A percentile compares a stretch with the other conserved stretches of the same genome.
Conservation (phyloP, 1,139 yeast species). For the Lodderomyces parapsilosis region DNA sequence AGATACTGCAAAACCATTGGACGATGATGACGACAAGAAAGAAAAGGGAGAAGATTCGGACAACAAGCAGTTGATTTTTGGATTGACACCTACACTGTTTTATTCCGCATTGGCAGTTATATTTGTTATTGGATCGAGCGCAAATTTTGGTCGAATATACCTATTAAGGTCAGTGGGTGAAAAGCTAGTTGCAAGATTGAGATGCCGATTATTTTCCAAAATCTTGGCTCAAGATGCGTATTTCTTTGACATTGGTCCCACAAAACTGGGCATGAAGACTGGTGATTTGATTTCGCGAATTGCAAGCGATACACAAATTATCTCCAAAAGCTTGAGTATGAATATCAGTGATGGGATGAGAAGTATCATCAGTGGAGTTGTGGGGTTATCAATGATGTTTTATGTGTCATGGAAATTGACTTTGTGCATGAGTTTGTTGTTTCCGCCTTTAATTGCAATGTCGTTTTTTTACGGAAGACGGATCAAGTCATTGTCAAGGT, state of each 20-base stretch:
- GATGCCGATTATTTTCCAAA: conserved; percentile 73
- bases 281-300: conserved; percentile 91
- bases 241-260: conserved; percentile 80
- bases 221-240: conserved; percentile 86
- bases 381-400: conserved; percentile 86
- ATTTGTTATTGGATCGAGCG: conserved; percentile 65
- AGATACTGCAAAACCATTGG: conserved; percentile 32
- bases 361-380: conserved; percentile 72
- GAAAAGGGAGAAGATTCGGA: conserved; percentile 17
- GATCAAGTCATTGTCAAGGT: conserved; percentile 71
- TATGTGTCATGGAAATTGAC: conserved; percentile 81
- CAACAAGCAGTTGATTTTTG: conserved; percentile 22
- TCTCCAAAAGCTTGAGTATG: conserved; percentile 82
- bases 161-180: conserved; percentile 79
- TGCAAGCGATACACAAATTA: conserved; percentile 87
- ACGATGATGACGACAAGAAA: conserved; percentile 9
- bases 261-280: conserved; percentile 56
- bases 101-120: conserved; percentile 42
- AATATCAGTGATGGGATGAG: conserved; percentile 90
- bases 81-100: conserved; percentile 33
- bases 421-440: conserved; percentile 67
- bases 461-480: conserved; percentile 78
- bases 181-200: conserved; percentile 75
- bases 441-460: conserved; percentile 80
- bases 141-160: conserved; percentile 80